Conservation (phyloP, 1,284 basidiomycete genomes). For the Cystobasidiaceae sp. region DNA sequence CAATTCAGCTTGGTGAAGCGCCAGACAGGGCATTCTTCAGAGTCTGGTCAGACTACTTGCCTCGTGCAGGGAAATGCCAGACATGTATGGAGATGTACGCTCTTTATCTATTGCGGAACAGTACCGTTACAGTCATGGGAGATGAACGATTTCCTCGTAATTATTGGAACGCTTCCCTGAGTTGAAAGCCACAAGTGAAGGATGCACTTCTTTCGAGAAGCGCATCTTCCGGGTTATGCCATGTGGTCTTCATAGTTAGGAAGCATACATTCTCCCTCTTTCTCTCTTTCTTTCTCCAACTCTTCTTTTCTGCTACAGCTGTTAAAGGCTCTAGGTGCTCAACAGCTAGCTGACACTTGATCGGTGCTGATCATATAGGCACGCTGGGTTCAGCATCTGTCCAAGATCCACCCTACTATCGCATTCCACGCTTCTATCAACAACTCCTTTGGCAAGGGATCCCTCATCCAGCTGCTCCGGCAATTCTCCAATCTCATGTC, state of each 20-base stretch:
- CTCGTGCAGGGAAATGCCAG: constrained; percentile 8
- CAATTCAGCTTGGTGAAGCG: neutral
- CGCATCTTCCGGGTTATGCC: constrained; percentile 13
- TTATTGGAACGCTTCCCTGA: constrained; percentile 30
- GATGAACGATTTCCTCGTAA: constrained; percentile 27
- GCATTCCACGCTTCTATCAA: constrained; percentile 99
- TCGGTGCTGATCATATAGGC: constrained; percentile 55
- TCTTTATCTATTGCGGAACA: constrained; percentile 26
- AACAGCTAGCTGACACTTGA: neutral
- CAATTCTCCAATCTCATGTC: constrained; percentile 96
- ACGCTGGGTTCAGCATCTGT: constrained; percentile 93
- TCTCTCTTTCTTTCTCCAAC: neutral
- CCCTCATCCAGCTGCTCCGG: constrained; percentile 90
- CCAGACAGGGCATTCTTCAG: constrained; percentile 5
- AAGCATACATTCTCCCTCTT: constrained; percentile 15
- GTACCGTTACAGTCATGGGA: constrained; percentile 35
- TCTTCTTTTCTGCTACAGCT: neutral
- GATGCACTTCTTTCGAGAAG: neutral
- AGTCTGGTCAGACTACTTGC: constrained; percentile 4
- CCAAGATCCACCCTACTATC: constrained; percentile 87
- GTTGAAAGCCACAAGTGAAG: constrained; percentile 31
- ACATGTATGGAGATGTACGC: neutral
- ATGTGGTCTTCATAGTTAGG: constrained; percentile 34
- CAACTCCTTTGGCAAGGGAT: constrained; percentile 98
- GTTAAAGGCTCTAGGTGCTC: neutral